Conservation (phyloP, 2,329 filamentous ascomycete species). For the Fusarium transvaalense region DNA sequence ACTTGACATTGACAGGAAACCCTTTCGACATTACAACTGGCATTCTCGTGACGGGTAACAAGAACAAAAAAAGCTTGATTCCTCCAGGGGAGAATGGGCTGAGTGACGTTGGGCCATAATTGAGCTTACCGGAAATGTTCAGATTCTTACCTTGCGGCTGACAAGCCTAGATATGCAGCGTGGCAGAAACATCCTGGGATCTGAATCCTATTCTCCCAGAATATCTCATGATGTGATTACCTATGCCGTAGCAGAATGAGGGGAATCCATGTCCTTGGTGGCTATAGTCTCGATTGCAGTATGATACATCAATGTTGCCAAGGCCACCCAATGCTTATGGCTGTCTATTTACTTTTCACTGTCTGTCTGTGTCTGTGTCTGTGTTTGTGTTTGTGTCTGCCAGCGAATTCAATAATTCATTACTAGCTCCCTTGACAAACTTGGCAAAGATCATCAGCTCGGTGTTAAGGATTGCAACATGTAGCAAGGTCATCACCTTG, state of each 20-base stretch:
- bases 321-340: constrained; percentile 24
- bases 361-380: neutral
- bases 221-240: constrained; percentile 17
- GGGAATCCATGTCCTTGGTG: constrained; percentile 28
- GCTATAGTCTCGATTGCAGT: constrained; percentile 24
- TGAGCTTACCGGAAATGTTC: constrained; percentile 8
- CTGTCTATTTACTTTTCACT: constrained; percentile 11
- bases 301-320: constrained; percentile 23
- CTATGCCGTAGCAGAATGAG: constrained; percentile 14
- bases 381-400: constrained; percentile 2
- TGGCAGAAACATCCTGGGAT: neutral
- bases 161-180: constrained; percentile 19
- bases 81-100: neutral
- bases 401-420: constrained; percentile 30
- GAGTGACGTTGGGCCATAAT: constrained; percentile 1
- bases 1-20: constrained; percentile 15
- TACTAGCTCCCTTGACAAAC: constrained; percentile 17
- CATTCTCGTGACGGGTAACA: constrained; percentile 3
- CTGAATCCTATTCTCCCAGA: constrained; percentile 1
- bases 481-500: constrained; percentile 9
- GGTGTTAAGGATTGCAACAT: neutral
- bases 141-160: constrained; percentile 12
- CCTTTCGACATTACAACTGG: neutral
- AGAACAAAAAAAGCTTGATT: neutral
- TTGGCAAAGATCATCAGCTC: constrained; percentile 21